phyloP scores from a whole-genome alignment of 1,284 basidiomycete genomes.

The Xerocomus nothofagi region DNA sequence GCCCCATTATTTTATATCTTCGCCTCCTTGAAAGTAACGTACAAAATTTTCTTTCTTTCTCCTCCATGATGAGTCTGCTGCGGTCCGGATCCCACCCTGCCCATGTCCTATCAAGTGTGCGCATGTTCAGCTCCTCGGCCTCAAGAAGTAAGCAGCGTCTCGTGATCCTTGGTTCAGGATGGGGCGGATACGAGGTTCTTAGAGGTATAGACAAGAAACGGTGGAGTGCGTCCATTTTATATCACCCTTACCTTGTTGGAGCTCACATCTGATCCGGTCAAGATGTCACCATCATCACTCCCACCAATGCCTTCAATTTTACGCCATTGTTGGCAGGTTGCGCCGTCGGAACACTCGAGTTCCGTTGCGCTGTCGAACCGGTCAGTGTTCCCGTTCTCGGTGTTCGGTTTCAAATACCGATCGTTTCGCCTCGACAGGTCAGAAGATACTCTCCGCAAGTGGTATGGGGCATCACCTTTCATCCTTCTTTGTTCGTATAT shows the following conservation, averaged over 20 bases:
- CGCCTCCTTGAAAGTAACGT: neutral
- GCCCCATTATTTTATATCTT: neutral
- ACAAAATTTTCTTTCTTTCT: neutral
- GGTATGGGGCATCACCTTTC: conserved; percentile 39
- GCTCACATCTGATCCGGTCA: conserved; percentile 17
- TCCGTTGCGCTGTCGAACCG: conserved; percentile 78
- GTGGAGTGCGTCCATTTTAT: conserved; percentile 50
- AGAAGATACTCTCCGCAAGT: conserved; percentile 56
- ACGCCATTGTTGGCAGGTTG: conserved; percentile 78
- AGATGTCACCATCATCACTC: conserved; percentile 75
- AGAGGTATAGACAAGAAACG: conserved; percentile 64
- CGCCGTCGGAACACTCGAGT: conserved; percentile 82
- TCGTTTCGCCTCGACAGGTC: conserved; percentile 38
- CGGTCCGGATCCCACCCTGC: neutral
- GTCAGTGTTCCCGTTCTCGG: conserved; percentile 39
- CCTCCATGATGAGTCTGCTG: conserved; percentile 22
- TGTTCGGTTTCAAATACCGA: conserved; percentile 21
- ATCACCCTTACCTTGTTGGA: neutral
- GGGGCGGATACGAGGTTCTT: conserved; percentile 80
- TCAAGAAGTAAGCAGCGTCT: conserved; percentile 55
- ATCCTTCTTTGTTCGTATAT: neutral
- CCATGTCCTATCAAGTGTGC: conserved; percentile 14
- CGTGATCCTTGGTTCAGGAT: conserved; percentile 83
- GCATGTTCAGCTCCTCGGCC: conserved; percentile 40
- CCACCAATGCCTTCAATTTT: conserved; percentile 81